Base-by-base conservation (phyloP, 78 protist species). In the Speleostelium caveatum region DNA sequence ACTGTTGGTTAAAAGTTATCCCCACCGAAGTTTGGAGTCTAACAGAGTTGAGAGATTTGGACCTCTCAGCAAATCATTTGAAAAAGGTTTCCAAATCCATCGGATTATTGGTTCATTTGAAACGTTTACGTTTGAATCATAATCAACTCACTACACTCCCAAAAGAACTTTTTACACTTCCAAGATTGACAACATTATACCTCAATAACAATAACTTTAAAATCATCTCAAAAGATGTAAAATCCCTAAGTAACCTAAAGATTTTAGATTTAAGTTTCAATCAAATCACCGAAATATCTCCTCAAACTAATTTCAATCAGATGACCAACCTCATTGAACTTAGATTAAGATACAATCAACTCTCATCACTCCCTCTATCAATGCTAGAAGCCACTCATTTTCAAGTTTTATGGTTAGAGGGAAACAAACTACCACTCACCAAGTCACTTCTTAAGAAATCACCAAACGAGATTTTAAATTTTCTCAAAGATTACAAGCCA, bases 251-350 rank as follows among this genome's bases (percentile, higher is more conserved):
- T 4, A 73, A 61, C 39, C 30, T 86, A 19, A 62, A 61, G 35
- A 36, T 75, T 19, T 55, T 86, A 17, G 85, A 75, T 56, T 77
- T 86, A 26, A 39, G 67, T 26, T 75, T 75, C 45, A 86, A 86
- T 32, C 93, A 86, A 53, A 75, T 87, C 55, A 76, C 94, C 62
- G 86, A 80, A 19, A 80, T 80, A 3, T 63, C 90, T 22, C 75
- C 90, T 21, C 78, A 67, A 24, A 32, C 71, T 21, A 80, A 69
- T 32, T 7, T 80, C 51, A 71, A 80, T 30, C 38, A 58, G 53
- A 80, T 80, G 90, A 30, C 73, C 22, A 69, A 53, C 26, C 69
- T 80, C 16, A 78, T 80, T 4, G 90, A 80, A 14, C 38, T 80
- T 5, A 67, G 90, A 58, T 65, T 80, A 16, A 42, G 90, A 28